phyloP scores from a whole-genome alignment of 208 protist species.

The Acanthamoeba divionensis region DNA sequence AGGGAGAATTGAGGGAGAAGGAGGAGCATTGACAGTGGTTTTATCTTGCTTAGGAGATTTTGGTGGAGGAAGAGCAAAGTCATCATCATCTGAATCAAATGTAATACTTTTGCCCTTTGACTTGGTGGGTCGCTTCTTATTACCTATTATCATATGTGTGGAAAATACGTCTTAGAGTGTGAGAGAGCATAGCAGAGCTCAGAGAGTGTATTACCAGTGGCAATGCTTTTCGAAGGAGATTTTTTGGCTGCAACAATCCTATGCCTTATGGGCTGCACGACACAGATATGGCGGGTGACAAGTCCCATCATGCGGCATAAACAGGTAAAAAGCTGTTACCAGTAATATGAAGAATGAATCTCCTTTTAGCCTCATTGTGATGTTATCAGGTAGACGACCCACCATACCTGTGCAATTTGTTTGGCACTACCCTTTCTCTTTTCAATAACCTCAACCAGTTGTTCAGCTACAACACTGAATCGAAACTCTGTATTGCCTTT shows the following conservation, averaged over 20 bases:
- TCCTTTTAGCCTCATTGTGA: background rate
- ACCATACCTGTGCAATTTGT: constrained; percentile 30
- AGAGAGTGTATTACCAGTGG: no score
- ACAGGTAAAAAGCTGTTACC: background rate
- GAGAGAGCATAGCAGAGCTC: no score
- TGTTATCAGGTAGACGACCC: background rate
- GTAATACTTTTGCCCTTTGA: no score
- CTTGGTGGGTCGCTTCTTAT: no score
- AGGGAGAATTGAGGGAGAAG: no score
- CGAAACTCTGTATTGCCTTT: background rate
- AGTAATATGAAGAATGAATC: background rate
- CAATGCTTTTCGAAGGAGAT: background rate
- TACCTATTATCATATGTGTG: no score
- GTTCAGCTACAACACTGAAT: background rate
- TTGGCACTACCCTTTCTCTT: background rate
- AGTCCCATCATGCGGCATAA: background rate
- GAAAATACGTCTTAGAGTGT: no score
- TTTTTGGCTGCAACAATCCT: background rate
- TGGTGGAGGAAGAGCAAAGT: no score
- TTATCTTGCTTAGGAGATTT: no score
- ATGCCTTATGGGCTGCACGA: background rate
- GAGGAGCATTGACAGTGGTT: no score
- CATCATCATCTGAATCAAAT: no score
- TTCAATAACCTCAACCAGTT: background rate
- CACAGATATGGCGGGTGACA: background rate